A percentile compares a stretch with the other conserved stretches of the same genome.
Evolutionary conservation across 805 yeast genomes (phyloP).

Genomic region (Lachancea sp.): DNA sequence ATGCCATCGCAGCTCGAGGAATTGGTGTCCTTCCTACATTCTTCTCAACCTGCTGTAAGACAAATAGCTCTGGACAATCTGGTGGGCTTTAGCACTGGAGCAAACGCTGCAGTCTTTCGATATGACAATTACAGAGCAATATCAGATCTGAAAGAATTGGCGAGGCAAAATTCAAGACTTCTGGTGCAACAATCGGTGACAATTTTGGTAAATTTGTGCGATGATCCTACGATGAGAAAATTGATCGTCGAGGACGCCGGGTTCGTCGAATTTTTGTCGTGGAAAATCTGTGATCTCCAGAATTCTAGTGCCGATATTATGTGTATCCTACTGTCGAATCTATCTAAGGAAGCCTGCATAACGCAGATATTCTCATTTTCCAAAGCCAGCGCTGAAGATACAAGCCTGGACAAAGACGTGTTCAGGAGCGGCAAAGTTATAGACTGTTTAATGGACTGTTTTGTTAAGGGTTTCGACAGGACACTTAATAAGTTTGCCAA

Average conservation of each 20-base stretch:
- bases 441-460: conserved; percentile 82
- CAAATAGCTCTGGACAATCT: conserved; percentile 80
- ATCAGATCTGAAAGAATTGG: conserved; percentile 58
- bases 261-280: conserved; percentile 45
- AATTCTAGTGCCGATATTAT: conserved; percentile 72
- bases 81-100: conserved; percentile 73
- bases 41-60: conserved; percentile 71
- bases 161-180: conserved; percentile 47
- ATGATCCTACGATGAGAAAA: conserved; percentile 55
- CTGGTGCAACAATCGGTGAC: conserved; percentile 65
- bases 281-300: conserved; percentile 45
- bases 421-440: conserved; percentile 56
- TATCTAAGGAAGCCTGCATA: conserved; percentile 71
- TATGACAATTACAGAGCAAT: conserved; percentile 66
- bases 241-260: conserved; percentile 58
- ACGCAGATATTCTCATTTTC: conserved; percentile 42
- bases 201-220: conserved; percentile 77
- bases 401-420: conserved; percentile 37
- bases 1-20: conserved; percentile 52
- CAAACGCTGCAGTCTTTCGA: conserved; percentile 58
- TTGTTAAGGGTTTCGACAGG: conserved; percentile 76
- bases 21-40: conserved; percentile 73
- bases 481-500: conserved; percentile 63
- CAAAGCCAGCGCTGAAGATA: conserved; percentile 26
- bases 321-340: conserved; percentile 76